phyloP scores from a whole-genome alignment of 73 alveolate genomes.

The Tetrahymena malaccensis region DNA sequence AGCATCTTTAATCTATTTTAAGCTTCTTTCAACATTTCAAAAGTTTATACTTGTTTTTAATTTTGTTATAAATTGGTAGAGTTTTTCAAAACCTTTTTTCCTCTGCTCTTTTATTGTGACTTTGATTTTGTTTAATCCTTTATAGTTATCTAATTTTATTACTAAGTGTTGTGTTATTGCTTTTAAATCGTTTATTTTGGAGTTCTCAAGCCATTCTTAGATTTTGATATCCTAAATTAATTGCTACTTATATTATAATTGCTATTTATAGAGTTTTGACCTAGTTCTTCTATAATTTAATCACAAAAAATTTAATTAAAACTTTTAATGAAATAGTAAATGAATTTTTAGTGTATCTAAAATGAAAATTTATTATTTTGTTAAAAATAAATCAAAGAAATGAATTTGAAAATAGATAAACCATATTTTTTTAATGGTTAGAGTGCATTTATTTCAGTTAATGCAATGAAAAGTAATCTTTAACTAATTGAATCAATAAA shows the following conservation, averaged over 20 bases:
- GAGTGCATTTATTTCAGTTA: no score
- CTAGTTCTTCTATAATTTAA: neutral
- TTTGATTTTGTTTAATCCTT: neutral
- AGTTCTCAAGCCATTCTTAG: neutral
- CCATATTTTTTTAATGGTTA: no score
- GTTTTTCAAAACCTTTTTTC: neutral
- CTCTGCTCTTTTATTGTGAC: neutral
- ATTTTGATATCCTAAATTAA: neutral
- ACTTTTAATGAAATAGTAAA: neutral
- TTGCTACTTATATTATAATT: neutral
- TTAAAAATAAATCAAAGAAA: no score
- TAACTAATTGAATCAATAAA: no score
- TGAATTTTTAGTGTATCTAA: neutral
- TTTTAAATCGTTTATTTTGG: neutral
- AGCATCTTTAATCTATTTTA: neutral
- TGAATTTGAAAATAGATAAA: no score
- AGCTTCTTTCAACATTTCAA: neutral
- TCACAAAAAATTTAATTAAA: neutral
- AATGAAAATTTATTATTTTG: no score
- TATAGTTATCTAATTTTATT: neutral
- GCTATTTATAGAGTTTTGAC: neutral
- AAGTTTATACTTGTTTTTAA: neutral
- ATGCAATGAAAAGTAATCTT: no score
- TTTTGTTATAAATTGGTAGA: neutral
- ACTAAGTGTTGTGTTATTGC: neutral